Evolutionary conservation across 202 grass and related monocot species (phyloP), one percentile per base, ranked within the genome.

Genomic region (Bolboschoenoplectus hybrid): DNA sequence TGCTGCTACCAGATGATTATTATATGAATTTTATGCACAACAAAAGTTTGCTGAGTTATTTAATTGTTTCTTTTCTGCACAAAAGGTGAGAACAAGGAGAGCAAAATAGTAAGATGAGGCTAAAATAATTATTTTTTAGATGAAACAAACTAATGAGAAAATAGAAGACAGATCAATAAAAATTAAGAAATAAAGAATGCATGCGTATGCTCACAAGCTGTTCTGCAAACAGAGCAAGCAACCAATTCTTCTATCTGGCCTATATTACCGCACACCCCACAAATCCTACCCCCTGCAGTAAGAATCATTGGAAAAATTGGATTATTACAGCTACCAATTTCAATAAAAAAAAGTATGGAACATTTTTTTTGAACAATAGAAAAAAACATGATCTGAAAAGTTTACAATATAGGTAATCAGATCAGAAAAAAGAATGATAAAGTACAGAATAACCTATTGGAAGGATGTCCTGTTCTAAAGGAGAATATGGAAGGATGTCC

Each of bases 271-370:
- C 74, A 78, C 13, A 17, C 50, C 51, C 74, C 51, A 56, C 74
- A 78, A 9, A 78, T 78, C 32, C 74, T 78, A 78, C 74, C 74
- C 74, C 74, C 74, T 78, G 51, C 34, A 78, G 6, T 56, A 14
- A 14, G 57, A 55, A 16, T 70, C 8, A 12, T 51, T 11, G 2
- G 26, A 13, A 55, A 55, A 2, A 16, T 2, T 76, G 3, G 49
- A 75, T 55, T 76, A 38, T 36, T 35, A 53, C 35, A 56, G 6
- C 47, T 77, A 77, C 74, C 10, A 77, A 77, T 56, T 70, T 70
- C 67, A 70, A 70, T 45, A 45, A n/a, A 45, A 16, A 2, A 44
- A 44, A 26, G 26, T 70, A 17, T 44, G 0, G 6, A 70, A 44
- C 36, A 70, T 26, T 70, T 44, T 13, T 14, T 45, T n/a, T 70